phyloP scores from a whole-genome alignment of 768 basidiomycete genomes.

The Boletus pseudo-olivaceus region DNA sequence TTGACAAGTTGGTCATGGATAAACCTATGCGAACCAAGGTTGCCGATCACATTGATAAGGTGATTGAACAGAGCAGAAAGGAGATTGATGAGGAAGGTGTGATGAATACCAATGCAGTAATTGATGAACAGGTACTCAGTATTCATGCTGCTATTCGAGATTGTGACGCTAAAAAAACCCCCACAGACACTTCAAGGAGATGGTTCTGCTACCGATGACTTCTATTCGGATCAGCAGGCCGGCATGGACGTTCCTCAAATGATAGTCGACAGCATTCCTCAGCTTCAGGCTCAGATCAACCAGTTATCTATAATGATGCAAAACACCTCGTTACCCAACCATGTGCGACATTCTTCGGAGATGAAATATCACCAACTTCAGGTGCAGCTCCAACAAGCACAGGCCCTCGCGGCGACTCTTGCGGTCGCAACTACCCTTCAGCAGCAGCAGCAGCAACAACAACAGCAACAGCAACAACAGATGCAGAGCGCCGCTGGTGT shows the following conservation, averaged over 20 bases:
- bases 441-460: slow-evolving; percentile 51
- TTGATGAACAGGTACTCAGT: slow-evolving; percentile 35
- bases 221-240: slow-evolving; percentile 72
- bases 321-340: slow-evolving; percentile 67
- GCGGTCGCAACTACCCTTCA: slow-evolving; percentile 55
- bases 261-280: slow-evolving; percentile 71
- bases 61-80: slow-evolving; percentile 73
- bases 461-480: slow-evolving; percentile 38
- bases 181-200: slow-evolving; percentile 26
- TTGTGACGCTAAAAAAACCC: slow-evolving; percentile 8
- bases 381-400: slow-evolving; percentile 76
- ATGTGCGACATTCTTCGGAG: slow-evolving; percentile 76
- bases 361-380: slow-evolving; percentile 81
- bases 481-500: slow-evolving; percentile 30
- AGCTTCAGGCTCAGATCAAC: slow-evolving; percentile 81
- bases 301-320: slow-evolving; percentile 79
- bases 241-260: slow-evolving; percentile 68
- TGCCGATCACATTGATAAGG: slow-evolving; percentile 75
- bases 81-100: slow-evolving; percentile 49
- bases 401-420: slow-evolving; percentile 63
- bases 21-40: slow-evolving; percentile 77
- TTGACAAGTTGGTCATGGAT: slow-evolving; percentile 84
- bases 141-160: background rate
- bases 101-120: slow-evolving; percentile 17
- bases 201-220: slow-evolving; percentile 50